Evolutionary conservation across 2,329 filamentous ascomycete species (phyloP).

Genomic region (Talaromyces sp.): DNA sequence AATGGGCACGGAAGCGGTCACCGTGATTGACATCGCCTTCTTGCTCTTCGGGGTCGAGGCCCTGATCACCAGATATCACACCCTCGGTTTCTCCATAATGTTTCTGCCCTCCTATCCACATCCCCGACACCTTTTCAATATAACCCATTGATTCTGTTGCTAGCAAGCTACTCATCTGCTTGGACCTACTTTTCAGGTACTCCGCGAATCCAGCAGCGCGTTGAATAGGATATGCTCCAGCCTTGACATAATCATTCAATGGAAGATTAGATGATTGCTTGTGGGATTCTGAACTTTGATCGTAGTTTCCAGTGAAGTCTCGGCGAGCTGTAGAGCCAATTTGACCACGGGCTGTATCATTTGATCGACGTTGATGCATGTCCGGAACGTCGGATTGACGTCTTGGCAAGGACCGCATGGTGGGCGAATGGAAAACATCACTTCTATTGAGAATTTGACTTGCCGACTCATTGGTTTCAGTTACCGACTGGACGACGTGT

Average conservation of each 20-base stretch:
- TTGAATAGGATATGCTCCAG: constrained; percentile 76
- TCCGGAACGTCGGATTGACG: constrained; percentile 32
- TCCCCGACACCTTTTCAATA: constrained; percentile 93
- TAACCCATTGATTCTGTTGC: constrained; percentile 95
- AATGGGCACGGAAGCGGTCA: constrained; percentile 81
- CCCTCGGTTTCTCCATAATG: constrained; percentile 80
- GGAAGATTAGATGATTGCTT: constrained; percentile 45
- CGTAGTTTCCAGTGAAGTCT: constrained; percentile 24
- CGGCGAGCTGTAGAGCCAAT: constrained; percentile 19
- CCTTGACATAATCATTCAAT: constrained; percentile 61
- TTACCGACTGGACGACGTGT: constrained; percentile 67
- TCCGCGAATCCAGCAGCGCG: constrained; percentile 80
- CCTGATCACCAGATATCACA: constrained; percentile 66
- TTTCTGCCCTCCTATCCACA: constrained; percentile 89
- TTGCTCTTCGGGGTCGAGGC: constrained; percentile 59
- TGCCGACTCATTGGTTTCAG: constrained; percentile 76
- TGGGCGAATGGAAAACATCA: constrained; percentile 83
- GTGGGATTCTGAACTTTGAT: constrained; percentile 21
- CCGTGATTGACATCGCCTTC: constrained; percentile 58
- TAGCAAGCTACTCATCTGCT: constrained; percentile 78
- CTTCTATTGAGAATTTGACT: constrained; percentile 88
- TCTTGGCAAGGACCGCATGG: constrained; percentile 52
- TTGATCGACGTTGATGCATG: constrained; percentile 33
- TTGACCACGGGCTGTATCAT: constrained; percentile 38
- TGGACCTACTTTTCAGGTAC: constrained; percentile 77